These are phyloP conservation scores for Yamadazyma insecticola DNA, from an alignment of 805 yeast species.

Conservation along the genomic window DNA sequence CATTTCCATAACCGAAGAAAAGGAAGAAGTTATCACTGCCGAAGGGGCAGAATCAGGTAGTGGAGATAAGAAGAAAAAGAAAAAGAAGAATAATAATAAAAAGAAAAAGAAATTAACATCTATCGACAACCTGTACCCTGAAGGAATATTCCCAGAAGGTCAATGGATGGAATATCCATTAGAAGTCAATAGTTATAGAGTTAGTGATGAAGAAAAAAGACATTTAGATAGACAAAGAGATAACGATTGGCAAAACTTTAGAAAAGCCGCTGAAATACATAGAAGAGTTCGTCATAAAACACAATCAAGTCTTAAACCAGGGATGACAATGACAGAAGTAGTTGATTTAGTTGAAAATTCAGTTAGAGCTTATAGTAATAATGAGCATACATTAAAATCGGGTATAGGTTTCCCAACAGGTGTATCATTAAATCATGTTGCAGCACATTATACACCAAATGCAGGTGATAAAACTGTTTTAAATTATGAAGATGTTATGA, in stretches of 20 bases:
- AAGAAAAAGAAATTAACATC: slow-evolving; percentile 53
- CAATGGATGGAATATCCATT: slow-evolving; percentile 76
- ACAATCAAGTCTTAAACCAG: slow-evolving; percentile 72
- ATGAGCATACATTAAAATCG: slow-evolving; percentile 58
- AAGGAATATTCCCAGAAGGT: slow-evolving; percentile 78
- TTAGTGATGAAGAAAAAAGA: slow-evolving; percentile 83
- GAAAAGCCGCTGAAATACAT: slow-evolving; percentile 96
- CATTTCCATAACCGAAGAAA: slow-evolving; percentile 11
- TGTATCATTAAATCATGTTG: slow-evolving; percentile 84
- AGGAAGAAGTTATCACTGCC: slow-evolving; percentile 2
- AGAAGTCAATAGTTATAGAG: slow-evolving; percentile 61
- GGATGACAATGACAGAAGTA: slow-evolving; percentile 85
- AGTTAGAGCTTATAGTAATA: slow-evolving; percentile 67
- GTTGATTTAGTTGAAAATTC: slow-evolving; percentile 88
- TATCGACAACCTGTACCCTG: slow-evolving; percentile 65
- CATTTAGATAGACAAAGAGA: slow-evolving; percentile 63
- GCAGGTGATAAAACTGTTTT: slow-evolving; percentile 85
- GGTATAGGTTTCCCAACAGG: slow-evolving; percentile 99
- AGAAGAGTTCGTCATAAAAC: slow-evolving; percentile 84
- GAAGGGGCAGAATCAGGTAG: background rate
- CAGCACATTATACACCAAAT: slow-evolving; percentile 98
- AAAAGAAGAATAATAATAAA: slow-evolving; percentile 45
- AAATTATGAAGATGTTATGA: slow-evolving; percentile 87
- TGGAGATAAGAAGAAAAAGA: slow-evolving; percentile 9
- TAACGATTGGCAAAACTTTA: slow-evolving; percentile 75